These are phyloP conservation scores for Sporothrix mexicana DNA, from an alignment of 2,329 filamentous ascomycete genomes.

Conservation along the genomic window DNA sequence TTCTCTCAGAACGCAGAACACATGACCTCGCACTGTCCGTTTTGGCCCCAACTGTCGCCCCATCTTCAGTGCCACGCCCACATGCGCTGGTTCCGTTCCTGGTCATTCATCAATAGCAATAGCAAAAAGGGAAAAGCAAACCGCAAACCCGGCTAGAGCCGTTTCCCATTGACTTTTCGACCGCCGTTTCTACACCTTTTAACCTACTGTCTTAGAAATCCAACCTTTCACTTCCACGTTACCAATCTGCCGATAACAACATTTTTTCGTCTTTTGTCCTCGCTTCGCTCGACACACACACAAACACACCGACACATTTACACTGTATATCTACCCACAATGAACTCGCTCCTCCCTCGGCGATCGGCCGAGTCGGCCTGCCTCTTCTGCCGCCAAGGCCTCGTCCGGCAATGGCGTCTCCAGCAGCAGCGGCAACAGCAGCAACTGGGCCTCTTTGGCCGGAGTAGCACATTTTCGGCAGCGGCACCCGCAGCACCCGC, in stretches of 20 bases:
- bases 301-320: too few relatives aligned
- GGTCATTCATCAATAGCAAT: background rate
- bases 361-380: constrained; percentile 49
- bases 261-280: background rate
- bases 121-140: background rate
- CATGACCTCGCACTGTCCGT: background rate
- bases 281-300: background rate
- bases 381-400: constrained; percentile 50
- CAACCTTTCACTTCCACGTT: background rate
- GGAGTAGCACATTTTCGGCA: constrained; percentile 36
- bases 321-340: constrained; percentile 38
- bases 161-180: background rate
- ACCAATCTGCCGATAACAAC: background rate
- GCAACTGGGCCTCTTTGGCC: constrained; percentile 41
- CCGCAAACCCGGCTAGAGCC: background rate
- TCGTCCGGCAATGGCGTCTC: constrained; percentile 50
- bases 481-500: constrained; percentile 44
- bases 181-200: too few relatives aligned
- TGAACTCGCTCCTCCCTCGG: constrained; percentile 50
- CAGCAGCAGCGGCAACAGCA: constrained; percentile 42
- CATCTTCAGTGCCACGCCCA: background rate
- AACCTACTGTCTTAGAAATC: background rate
- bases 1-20: background rate
- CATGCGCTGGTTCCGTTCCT: too few relatives aligned
- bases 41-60: constrained; percentile 1